phyloP scores from a whole-genome alignment of 495 filamentous ascomycete species.

The Trichocladium antarcticum region DNA sequence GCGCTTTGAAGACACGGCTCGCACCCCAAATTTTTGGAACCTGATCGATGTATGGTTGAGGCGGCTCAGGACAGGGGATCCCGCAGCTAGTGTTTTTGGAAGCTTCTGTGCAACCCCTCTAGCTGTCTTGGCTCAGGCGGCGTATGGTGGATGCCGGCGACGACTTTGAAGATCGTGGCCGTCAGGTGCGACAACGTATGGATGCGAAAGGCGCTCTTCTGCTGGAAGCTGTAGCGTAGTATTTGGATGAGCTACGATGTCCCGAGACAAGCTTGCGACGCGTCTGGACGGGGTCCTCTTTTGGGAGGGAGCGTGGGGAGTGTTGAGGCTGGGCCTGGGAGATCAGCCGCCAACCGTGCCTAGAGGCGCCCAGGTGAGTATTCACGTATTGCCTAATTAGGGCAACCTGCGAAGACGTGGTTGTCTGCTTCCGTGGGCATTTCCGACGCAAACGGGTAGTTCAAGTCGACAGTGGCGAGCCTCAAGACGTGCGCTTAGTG shows the following conservation, averaged over 20 bases:
- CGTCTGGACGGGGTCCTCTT: not conserved
- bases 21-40: slow-evolving; percentile 26
- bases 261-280: not conserved
- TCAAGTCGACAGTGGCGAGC: not conserved
- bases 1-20: slow-evolving; percentile 24
- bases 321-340: slow-evolving; percentile 3
- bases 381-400: slow-evolving; percentile 1
- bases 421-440: no score
- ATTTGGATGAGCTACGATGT: not conserved
- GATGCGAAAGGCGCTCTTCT: slow-evolving; percentile 7
- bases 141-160: slow-evolving; percentile 14
- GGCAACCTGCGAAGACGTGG: slow-evolving; percentile 7
- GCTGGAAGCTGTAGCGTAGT: not conserved
- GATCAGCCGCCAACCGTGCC: not conserved
- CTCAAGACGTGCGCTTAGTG: slow-evolving; percentile 12
- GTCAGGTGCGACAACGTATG: slow-evolving; percentile 12
- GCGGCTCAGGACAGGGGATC: slow-evolving; percentile 21
- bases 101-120: slow-evolving; percentile 26
- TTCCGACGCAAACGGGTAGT: not conserved
- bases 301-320: not conserved
- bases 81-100: slow-evolving; percentile 31
- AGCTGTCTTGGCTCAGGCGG: slow-evolving; percentile 13
- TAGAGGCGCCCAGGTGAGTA: slow-evolving; percentile 11
- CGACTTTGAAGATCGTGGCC: slow-evolving; percentile 19
- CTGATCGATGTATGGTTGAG: slow-evolving; percentile 21